phyloP scores from a whole-genome alignment of 2,329 filamentous ascomycete genomes.

The Aspergillus eucalypticola region DNA sequence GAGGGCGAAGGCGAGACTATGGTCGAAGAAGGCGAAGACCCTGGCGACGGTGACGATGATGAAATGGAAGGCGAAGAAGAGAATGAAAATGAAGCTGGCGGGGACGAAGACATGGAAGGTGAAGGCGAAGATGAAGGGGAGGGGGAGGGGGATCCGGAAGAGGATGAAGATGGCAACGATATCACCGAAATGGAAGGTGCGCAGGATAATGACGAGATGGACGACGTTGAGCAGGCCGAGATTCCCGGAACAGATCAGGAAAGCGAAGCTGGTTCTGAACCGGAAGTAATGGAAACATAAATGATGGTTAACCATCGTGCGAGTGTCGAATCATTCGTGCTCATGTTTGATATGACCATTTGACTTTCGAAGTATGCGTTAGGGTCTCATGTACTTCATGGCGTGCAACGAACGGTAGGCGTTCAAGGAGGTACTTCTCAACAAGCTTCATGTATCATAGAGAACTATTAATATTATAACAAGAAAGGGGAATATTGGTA shows the following conservation, averaged over 20 bases:
- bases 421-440: not conserved
- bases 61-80: constrained; percentile 16
- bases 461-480: not conserved
- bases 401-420: not conserved
- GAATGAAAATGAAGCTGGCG: constrained; percentile 16
- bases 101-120: constrained; percentile 10
- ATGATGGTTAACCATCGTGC: not conserved
- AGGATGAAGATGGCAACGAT: constrained; percentile 10
- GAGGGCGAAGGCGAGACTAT: constrained; percentile 14
- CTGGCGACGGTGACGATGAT: constrained; percentile 14
- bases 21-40: constrained; percentile 22
- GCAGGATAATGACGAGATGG: constrained; percentile 20
- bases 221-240: constrained; percentile 7
- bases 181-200: constrained; percentile 7
- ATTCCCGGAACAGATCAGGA: not conserved
- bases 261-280: not conserved
- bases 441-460: not conserved
- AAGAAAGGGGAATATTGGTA: not conserved
- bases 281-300: not conserved
- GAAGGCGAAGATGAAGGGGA: constrained; percentile 22
- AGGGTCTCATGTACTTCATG: not conserved
- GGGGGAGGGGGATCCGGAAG: constrained; percentile 19
- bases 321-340: not conserved
- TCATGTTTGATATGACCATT: not conserved
- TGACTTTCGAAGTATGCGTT: not conserved